Conservation (phyloP, 345 rosid species). For the Clausena lansium region DNA sequence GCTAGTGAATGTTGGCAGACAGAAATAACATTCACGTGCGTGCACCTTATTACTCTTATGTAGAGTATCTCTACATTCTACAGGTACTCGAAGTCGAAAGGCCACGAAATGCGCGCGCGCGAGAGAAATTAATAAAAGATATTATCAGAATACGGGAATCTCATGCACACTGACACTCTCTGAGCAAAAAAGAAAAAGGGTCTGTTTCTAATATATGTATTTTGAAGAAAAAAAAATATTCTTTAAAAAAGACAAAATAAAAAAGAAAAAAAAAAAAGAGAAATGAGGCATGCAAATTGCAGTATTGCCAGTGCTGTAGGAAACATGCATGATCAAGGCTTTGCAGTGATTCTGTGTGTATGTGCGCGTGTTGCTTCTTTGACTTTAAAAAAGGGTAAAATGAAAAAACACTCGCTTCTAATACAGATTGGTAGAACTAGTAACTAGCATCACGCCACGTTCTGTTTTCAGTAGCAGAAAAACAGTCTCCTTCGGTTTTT, state of each 20-base stretch:
- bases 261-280: background rate
- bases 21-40: conserved; percentile 21
- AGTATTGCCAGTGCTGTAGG: background rate
- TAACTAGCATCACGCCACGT: background rate
- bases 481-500: too few species aligned
- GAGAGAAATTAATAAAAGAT: background rate
- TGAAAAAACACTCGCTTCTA: too few species aligned
- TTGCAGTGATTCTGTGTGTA: background rate
- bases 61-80: background rate
- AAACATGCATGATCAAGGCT: conserved; percentile 7
- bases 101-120: background rate
- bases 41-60: background rate
- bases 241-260: too few species aligned
- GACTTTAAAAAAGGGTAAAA: too few species aligned
- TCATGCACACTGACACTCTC: background rate
- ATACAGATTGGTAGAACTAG: background rate
- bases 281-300: background rate
- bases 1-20: background rate
- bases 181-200: background rate
- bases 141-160: conserved; percentile 7
- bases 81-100: conserved; percentile 10
- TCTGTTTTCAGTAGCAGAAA: background rate
- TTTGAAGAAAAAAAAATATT: background rate
- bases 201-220: background rate
- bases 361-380: background rate